phyloP scores from a whole-genome alignment of 1,139 yeast genomes.

The Casaregolazyma suthepensis region DNA sequence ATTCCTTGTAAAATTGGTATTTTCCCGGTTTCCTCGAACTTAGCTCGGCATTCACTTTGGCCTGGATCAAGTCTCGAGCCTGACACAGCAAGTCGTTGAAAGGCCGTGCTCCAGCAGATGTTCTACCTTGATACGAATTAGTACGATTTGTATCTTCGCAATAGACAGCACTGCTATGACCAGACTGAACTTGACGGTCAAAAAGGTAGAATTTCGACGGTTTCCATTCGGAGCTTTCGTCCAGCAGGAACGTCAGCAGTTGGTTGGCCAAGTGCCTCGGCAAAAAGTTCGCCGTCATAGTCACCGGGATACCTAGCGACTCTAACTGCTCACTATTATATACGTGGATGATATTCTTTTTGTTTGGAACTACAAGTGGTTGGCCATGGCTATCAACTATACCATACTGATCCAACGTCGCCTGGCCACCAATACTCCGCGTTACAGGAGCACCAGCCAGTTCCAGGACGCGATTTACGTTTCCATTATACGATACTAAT shows the following conservation, averaged over 20 bases:
- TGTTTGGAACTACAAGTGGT: conserved; percentile 12
- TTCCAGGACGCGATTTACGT: conserved; percentile 22
- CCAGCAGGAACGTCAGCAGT: conserved; percentile 39
- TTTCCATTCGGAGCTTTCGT: conserved; percentile 39
- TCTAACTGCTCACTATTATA: conserved; percentile 35
- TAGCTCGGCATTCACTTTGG: conserved; percentile 38
- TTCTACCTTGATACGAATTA: conserved; percentile 39
- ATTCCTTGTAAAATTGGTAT: conserved; percentile 34
- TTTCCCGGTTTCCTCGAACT: conserved; percentile 28
- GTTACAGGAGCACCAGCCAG: conserved; percentile 20
- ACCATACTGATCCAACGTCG: background rate
- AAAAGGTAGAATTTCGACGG: conserved; percentile 47
- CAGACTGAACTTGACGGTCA: conserved; percentile 52
- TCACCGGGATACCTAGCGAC: conserved; percentile 41
- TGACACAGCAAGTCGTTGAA: conserved; percentile 39
- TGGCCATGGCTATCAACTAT: conserved; percentile 15
- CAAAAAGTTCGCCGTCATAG: conserved; percentile 46
- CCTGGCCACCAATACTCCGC: background rate
- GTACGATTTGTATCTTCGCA: conserved; percentile 28
- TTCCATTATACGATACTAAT: conserved; percentile 32
- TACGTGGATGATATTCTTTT: conserved; percentile 22
- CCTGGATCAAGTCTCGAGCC: conserved; percentile 41
- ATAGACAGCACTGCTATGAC: conserved; percentile 44
- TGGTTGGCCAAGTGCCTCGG: conserved; percentile 44
- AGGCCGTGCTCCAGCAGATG: conserved; percentile 21